These are phyloP conservation scores for Cryphonectria naterciae DNA, from an alignment of 2,329 filamentous ascomycete genomes.

Conservation along the genomic window DNA sequence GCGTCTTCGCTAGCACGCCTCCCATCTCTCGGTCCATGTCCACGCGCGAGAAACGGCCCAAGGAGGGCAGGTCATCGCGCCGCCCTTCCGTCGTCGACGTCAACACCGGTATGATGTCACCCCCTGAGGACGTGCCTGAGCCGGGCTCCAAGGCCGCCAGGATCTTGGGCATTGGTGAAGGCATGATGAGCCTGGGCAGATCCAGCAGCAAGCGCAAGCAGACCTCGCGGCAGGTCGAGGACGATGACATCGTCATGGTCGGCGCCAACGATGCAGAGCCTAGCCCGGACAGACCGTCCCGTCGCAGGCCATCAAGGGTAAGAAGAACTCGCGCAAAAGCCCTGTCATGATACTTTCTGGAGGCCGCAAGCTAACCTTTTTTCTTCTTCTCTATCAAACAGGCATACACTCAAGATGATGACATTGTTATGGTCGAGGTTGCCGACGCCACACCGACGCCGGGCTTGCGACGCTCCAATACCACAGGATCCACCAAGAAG, in stretches of 20 bases:
- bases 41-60: constrained; percentile 65
- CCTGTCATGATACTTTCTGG: constrained; percentile 15
- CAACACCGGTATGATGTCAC: constrained; percentile 67
- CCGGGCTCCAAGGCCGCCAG: constrained; percentile 79
- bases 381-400: constrained; percentile 50
- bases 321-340: constrained; percentile 25
- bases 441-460: constrained; percentile 53
- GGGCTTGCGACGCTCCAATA: constrained; percentile 61
- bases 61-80: constrained; percentile 63
- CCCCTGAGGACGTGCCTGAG: constrained; percentile 68
- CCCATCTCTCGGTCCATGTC: constrained; percentile 72
- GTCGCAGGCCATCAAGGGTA: constrained; percentile 49
- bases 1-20: constrained; percentile 70
- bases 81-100: constrained; percentile 73
- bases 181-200: constrained; percentile 51
- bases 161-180: constrained; percentile 68
- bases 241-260: constrained; percentile 57
- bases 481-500: constrained; percentile 59
- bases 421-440: constrained; percentile 61
- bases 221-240: constrained; percentile 40
- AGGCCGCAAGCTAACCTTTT: constrained; percentile 41
- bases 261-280: constrained; percentile 45
- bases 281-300: constrained; percentile 51
- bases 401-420: constrained; percentile 67
- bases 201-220: constrained; percentile 51